Percentiles rank a stretch among this genome's conserved stretches.
phyloP scores from a whole-genome alignment of 768 basidiomycete species.

The Mycena albidolilacea region DNA sequence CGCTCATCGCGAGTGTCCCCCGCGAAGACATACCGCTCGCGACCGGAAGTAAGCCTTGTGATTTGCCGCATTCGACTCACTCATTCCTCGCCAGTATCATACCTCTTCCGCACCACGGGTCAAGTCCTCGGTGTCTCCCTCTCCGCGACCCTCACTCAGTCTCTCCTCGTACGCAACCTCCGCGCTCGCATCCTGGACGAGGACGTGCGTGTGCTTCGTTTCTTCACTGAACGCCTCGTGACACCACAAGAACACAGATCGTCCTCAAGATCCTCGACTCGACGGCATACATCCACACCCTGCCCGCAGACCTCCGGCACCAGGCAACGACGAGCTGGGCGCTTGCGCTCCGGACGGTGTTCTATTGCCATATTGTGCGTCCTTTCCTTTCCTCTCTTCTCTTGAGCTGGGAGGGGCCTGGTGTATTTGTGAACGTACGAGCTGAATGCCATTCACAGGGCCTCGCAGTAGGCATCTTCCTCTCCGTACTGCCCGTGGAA shows the following conservation, averaged over 20 bases:
- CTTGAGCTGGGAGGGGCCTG: conserved; percentile 30
- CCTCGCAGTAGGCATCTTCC: conserved; percentile 22
- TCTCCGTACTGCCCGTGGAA: conserved; percentile 34
- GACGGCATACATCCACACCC: conserved; percentile 64
- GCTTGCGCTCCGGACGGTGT: conserved; percentile 67
- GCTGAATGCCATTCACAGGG: conserved; percentile 5
- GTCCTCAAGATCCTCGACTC: conserved; percentile 64
- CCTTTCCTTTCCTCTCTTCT: conserved; percentile 53
- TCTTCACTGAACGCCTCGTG: background rate
- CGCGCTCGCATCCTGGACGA: conserved; percentile 70
- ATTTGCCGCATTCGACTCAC: background rate
- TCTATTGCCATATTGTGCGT: conserved; percentile 65
- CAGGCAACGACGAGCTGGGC: conserved; percentile 68
- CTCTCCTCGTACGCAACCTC: conserved; percentile 67
- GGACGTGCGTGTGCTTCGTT: conserved; percentile 50
- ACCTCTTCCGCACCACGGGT: conserved; percentile 80
- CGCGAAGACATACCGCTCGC: conserved; percentile 75
- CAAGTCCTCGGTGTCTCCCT: conserved; percentile 84
- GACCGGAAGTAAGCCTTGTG: conserved; percentile 68
- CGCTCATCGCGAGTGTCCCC: conserved; percentile 73
- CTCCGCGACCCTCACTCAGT: conserved; percentile 74
- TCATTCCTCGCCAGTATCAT: conserved; percentile 63
- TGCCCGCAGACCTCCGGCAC: conserved; percentile 55
- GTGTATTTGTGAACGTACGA: background rate
- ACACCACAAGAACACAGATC: conserved; percentile 47